Percentiles rank a stretch among this genome's conserved stretches.
Evolutionary conservation across 2,329 filamentous ascomycete genomes (phyloP).

Genomic region (Talaromyces sp.): DNA sequence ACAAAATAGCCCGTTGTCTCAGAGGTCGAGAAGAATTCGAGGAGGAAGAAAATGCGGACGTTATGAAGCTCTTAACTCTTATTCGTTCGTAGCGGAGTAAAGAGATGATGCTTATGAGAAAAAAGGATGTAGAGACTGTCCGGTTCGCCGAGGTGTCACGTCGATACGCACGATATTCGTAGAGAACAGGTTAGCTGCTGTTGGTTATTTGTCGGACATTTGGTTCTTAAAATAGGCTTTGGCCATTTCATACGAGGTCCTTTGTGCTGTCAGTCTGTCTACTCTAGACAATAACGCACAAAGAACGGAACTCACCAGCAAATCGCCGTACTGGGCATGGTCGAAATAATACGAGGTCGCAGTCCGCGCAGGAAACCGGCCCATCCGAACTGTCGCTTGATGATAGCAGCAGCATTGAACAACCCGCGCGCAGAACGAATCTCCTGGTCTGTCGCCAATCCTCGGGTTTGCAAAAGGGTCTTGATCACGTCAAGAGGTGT

Average conservation of each 20-base stretch:
- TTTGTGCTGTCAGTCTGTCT: slow-evolving; percentile 26
- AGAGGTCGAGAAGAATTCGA: not conserved
- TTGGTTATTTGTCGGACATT: slow-evolving; percentile 24
- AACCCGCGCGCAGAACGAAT: slow-evolving; percentile 83
- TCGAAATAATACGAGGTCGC: slow-evolving; percentile 85
- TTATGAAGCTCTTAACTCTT: not conserved
- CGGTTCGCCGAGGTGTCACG: not conserved
- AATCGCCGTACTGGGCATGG: slow-evolving; percentile 98
- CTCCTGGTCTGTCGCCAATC: slow-evolving; percentile 75
- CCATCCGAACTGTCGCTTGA: slow-evolving; percentile 80
- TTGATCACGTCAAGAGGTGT: slow-evolving; percentile 98
- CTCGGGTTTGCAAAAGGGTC: slow-evolving; percentile 91
- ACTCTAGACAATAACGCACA: not conserved
- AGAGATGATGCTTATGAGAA: not conserved
- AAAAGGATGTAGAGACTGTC: not conserved
- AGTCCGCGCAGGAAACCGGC: slow-evolving; percentile 91
- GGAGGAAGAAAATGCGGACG: not conserved
- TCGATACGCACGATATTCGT: not conserved
- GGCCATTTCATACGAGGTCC: slow-evolving; percentile 66
- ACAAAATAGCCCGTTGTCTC: slow-evolving; percentile 1
- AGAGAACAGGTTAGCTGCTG: not conserved
- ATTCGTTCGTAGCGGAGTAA: not conserved
- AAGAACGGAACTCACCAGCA: slow-evolving; percentile 68
- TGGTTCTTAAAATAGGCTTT: slow-evolving; percentile 64
- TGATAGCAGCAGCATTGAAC: slow-evolving; percentile 72